These are phyloP conservation scores for Trametes sp. DNA, from an alignment of 1,284 basidiomycete genomes.

Conservation along the genomic window DNA sequence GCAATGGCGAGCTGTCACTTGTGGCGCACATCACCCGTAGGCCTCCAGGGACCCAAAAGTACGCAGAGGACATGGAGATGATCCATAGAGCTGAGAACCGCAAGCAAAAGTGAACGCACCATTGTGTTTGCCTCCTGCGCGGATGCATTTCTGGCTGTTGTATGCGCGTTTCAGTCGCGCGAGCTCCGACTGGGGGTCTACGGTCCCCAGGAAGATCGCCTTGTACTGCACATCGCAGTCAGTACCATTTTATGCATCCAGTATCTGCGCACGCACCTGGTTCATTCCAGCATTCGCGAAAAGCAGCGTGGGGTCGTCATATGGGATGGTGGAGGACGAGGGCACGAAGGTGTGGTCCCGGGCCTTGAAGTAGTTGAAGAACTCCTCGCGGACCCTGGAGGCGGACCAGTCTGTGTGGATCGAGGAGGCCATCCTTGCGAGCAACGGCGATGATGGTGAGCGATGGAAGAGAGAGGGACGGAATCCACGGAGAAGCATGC, in stretches of 20 bases:
- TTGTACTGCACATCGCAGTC: conserved; percentile 76
- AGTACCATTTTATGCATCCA: conserved; percentile 5
- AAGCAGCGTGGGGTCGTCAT: conserved; percentile 95
- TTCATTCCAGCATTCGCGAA: conserved; percentile 99
- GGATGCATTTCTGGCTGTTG: conserved; percentile 98
- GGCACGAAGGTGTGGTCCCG: conserved; percentile 91
- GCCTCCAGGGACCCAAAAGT: too few relatives aligned
- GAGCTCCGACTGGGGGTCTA: conserved; percentile 91
- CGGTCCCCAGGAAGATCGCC: conserved; percentile 94
- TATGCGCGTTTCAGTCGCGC: conserved; percentile 92
- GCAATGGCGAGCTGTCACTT: too few relatives aligned
- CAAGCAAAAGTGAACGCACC: conserved; percentile 54
- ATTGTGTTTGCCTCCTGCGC: conserved; percentile 98
- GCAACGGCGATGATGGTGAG: conserved; percentile 20
- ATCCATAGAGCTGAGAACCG: too few relatives aligned
- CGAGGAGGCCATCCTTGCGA: conserved; percentile 28
- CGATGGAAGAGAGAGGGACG: conserved; percentile 27
- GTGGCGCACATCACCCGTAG: too few relatives aligned
- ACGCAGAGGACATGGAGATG: too few relatives aligned
- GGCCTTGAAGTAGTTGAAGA: conserved; percentile 82
- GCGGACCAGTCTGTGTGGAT: conserved; percentile 65
- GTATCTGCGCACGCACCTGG: conserved; percentile 57
- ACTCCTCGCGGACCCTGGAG: conserved; percentile 73
- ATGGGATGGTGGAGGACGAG: conserved; percentile 95
- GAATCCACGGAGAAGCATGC: conserved; percentile 29